These are phyloP conservation scores for Xylaria multiplex DNA, from an alignment of 2,329 filamentous ascomycete genomes.

Conservation along the genomic window DNA sequence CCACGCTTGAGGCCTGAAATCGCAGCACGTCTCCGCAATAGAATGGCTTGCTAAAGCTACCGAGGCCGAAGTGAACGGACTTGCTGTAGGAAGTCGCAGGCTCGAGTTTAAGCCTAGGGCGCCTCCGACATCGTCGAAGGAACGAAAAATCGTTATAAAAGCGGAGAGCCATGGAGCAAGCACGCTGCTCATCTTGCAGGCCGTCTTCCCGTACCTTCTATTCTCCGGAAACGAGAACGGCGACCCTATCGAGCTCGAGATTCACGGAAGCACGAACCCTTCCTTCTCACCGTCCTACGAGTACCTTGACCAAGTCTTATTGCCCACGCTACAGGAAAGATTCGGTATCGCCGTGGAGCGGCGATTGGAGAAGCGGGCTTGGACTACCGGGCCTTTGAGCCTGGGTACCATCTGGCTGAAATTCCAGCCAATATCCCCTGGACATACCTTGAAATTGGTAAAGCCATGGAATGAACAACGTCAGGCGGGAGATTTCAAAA, in stretches of 20 bases:
- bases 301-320: constrained; percentile 69
- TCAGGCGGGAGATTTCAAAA: constrained; percentile 40
- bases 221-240: constrained; percentile 59
- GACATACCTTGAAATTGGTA: constrained; percentile 53
- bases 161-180: constrained; percentile 64
- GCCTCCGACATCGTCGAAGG: constrained; percentile 52
- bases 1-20: constrained; percentile 62
- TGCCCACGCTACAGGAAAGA: constrained; percentile 62
- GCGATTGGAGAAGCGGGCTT: constrained; percentile 59
- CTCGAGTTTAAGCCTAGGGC: constrained; percentile 59
- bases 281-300: constrained; percentile 67
- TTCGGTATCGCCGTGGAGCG: constrained; percentile 62
- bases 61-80: constrained; percentile 60
- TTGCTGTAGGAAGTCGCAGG: constrained; percentile 61
- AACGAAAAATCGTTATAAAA: constrained; percentile 60
- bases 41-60: constrained; percentile 64
- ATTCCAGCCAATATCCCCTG: constrained; percentile 53
- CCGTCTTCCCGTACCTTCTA: constrained; percentile 67
- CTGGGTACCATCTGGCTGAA: constrained; percentile 59
- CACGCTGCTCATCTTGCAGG: constrained; percentile 67
- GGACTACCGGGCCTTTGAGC: constrained; percentile 57
- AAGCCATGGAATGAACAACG: constrained; percentile 40
- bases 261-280: constrained; percentile 70
- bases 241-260: constrained; percentile 59
- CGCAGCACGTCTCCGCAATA: constrained; percentile 68